These are phyloP conservation scores for Baorangia bicolor DNA, from an alignment of 768 basidiomycete genomes.

Conservation along the genomic window DNA sequence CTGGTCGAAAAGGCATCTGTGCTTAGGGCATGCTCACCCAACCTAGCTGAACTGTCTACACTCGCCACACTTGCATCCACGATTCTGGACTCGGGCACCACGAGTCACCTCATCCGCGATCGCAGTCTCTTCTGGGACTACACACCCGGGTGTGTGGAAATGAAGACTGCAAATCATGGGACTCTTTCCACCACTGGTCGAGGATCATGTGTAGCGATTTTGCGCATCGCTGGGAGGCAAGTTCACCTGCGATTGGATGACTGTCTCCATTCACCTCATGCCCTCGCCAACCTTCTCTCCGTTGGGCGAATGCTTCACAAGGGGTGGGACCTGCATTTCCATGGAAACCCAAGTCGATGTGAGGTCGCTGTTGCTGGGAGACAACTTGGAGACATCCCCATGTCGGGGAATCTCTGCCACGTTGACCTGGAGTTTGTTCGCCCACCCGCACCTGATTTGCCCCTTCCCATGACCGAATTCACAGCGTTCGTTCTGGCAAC, in stretches of 20 bases:
- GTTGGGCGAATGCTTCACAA: neutral
- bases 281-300: neutral
- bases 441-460: neutral
- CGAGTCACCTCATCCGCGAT: neutral
- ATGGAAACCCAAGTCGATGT: neutral
- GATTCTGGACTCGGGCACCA: neutral
- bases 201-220: neutral
- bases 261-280: neutral
- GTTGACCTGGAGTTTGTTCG: neutral
- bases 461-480: neutral
- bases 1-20: too few species aligned
- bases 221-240: neutral
- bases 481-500: neutral
- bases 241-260: neutral
- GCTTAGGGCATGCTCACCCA: too few species aligned
- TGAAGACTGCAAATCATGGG: neutral
- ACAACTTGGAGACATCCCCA: neutral
- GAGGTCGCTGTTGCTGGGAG: neutral
- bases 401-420: neutral
- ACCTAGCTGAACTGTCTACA: too few species aligned
- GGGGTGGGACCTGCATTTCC: neutral
- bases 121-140: neutral
- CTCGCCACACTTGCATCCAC: neutral
- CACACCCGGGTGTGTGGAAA: neutral
- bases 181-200: neutral